Base-by-base conservation (phyloP, 441 rosid species). In the Croton setiger region DNA sequence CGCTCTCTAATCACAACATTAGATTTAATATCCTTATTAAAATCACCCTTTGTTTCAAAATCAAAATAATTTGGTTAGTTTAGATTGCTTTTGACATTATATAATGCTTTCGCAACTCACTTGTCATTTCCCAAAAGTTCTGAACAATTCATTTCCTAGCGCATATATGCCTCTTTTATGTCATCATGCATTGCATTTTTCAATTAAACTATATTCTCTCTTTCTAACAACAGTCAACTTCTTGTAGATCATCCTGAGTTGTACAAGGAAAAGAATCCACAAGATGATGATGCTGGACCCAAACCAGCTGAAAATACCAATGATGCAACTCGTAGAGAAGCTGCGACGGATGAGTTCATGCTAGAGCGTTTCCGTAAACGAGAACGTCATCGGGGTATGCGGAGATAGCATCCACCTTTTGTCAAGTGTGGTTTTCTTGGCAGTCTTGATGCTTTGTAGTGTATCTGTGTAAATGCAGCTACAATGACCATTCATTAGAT, bases 331-430 rank as follows among this genome's bases (percentile, higher is more conserved):
- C 86, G 77, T 61, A 88, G 98, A 76, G 96, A 87, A 83, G 98
- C 97, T 74, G 97, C 98, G 47, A 94, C 98, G 6, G 98, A 94
- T 75, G 77, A 91, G 75, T 78, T 91, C 77, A 91, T 88, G 96
- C 75, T 94, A 63, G 91, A 94, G 71, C 92, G 97, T 17, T 94
- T 94, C 72, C 85, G 96, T 20, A 94, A 92, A 81, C 84, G 97
- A 73, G 97, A 94, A 76, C 91, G 98, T 47, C 85, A 94, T 72
- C 83, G 96, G 5, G 95, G 79, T 27, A 93, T 89, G 96, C 75
- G 97, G 71, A 88, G 98, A 87, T 93, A 75, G 67, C 39, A 2
- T 69, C 39, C 59, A 54, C 31, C 63, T 45, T 12, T 39, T 37
- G 44, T 9, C 17, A 37, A 33, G 43, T 27, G 37, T 37, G 41